Percentiles rank a stretch among this genome's conserved stretches.
Evolutionary conservation across 805 yeast species (phyloP).

Genomic region (Candida krabiensis): DNA sequence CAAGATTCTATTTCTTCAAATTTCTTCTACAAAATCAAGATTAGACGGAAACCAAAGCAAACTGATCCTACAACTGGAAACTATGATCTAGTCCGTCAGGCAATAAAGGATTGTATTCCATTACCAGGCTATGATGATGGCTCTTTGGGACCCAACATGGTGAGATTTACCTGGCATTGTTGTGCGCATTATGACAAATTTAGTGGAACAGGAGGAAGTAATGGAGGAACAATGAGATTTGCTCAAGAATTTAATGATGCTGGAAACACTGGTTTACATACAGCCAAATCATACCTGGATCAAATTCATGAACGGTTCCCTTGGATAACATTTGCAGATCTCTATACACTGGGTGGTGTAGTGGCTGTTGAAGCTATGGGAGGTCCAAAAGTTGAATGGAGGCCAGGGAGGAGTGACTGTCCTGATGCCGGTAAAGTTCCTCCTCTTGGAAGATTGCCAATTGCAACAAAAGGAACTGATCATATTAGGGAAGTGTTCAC

Average conservation of each 20-base stretch:
- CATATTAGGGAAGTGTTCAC: slow-evolving; percentile 64
- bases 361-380: slow-evolving; percentile 75
- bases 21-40: slow-evolving; percentile 29
- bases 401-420: slow-evolving; percentile 74
- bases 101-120: slow-evolving; percentile 34
- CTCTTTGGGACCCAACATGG: slow-evolving; percentile 74
- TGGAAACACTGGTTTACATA: slow-evolving; percentile 63
- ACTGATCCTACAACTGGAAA: slow-evolving; percentile 27
- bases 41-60: slow-evolving; percentile 24
- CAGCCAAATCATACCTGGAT: slow-evolving; percentile 55
- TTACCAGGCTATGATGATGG: slow-evolving; percentile 57
- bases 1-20: slow-evolving; percentile 14
- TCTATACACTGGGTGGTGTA: slow-evolving; percentile 79
- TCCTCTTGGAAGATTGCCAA: slow-evolving; percentile 71
- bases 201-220: slow-evolving; percentile 59
- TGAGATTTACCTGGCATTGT: slow-evolving; percentile 85
- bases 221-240: slow-evolving; percentile 66
- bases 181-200: slow-evolving; percentile 75
- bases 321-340: slow-evolving; percentile 77
- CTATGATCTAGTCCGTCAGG: slow-evolving; percentile 36
- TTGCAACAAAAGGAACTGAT: slow-evolving; percentile 61
- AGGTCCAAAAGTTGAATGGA: slow-evolving; percentile 80
- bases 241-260: slow-evolving; percentile 54
- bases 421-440: slow-evolving; percentile 51
- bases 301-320: slow-evolving; percentile 58